Evolutionary conservation across 805 yeast species (phyloP), one percentile per base, ranked within the genome.

Genomic region (Yamadazyma paraphyllophila): DNA sequence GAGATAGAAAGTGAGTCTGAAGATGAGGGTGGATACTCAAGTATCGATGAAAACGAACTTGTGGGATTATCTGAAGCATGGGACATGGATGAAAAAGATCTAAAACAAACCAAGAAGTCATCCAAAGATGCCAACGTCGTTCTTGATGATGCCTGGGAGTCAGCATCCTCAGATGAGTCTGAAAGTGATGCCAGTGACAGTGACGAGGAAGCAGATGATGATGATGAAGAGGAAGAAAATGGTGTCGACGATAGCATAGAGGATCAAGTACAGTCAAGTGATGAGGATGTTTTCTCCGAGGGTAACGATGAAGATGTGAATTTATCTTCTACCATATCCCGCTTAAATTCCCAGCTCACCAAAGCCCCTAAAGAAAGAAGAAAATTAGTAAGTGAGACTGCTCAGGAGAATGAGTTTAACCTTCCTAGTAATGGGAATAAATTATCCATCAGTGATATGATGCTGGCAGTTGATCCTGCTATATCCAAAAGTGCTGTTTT

Each of bases 41-140:
- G 91, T 58, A 73, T 86, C 36, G 96, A 88, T 56, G 96, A 88
- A 59, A 71, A 65, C 26, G 86, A 88, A 53, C 73, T 90, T 44
- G 76, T 85, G 48, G 79, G 95, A 0, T 70, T 90, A 33, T 85
- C 96, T n/a, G 90, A 83, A 54, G 90, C 88, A 2, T 89, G 96
- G 96, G 97, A 86, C 58, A 64, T 81, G 65, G 94, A 88, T 60
- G 88, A 83, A 27, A 66, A 62, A 25, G 83, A 78, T 48, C 51
- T 59, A 42, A 59, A 60, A 35, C 58, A 55, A 38, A 49, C 58
- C 34, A 14, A 40, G 31, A 49, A 55, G 20, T 43, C 52, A 15
- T 14, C 41, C n/a, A 27, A 27, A 11, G 29, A 17, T 14, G 50
- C 44, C 29, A 58, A 46, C 37, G 60, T 62, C 1, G 61, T 66